Percentiles rank a stretch among this genome's conserved stretches.
phyloP scores from a whole-genome alignment of 768 basidiomycete genomes.

The Phaeotremella skinneri region DNA sequence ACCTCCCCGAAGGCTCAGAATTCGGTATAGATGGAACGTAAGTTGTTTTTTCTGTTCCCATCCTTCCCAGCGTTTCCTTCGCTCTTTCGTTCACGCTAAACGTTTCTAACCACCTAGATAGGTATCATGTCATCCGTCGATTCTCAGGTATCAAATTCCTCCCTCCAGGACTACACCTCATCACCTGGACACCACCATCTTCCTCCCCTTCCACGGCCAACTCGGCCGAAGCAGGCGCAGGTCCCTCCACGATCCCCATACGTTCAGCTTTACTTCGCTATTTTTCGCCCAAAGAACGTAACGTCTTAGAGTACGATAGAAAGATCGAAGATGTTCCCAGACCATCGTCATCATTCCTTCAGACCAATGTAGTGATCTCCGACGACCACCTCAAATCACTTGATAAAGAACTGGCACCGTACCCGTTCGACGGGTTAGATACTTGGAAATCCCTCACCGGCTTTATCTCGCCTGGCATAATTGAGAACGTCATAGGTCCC shows the following conservation, averaged over 20 bases:
- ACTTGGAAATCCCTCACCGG: conserved; percentile 43
- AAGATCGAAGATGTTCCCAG: conserved; percentile 33
- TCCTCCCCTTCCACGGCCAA: conserved; percentile 10
- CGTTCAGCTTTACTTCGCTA: conserved; percentile 44
- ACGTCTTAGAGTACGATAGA: conserved; percentile 43
- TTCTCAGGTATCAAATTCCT: conserved; percentile 53
- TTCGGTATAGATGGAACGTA: conserved; percentile 52
- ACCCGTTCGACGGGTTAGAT: conserved; percentile 43
- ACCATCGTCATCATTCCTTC: conserved; percentile 3
- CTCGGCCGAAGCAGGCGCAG: conserved; percentile 3
- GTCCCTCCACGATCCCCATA: conserved; percentile 36
- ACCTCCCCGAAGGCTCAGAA: conserved; percentile 48
- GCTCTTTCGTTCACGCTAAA: neutral
- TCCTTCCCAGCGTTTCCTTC: neutral
- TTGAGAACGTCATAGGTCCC: conserved; percentile 44
- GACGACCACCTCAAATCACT: conserved; percentile 50
- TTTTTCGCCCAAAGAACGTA: conserved; percentile 27
- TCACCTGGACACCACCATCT: conserved; percentile 43
- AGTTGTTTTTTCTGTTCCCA: conserved; percentile 17
- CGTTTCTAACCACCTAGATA: conserved; percentile 9
- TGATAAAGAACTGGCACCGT: conserved; percentile 52
- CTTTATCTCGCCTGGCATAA: conserved; percentile 31
- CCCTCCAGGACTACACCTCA: conserved; percentile 52
- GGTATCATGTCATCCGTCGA: conserved; percentile 35
- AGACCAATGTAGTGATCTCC: conserved; percentile 30